Evolutionary conservation across 805 yeast genomes (phyloP).

Genomic region (Schizosaccharomyces japonicus): DNA sequence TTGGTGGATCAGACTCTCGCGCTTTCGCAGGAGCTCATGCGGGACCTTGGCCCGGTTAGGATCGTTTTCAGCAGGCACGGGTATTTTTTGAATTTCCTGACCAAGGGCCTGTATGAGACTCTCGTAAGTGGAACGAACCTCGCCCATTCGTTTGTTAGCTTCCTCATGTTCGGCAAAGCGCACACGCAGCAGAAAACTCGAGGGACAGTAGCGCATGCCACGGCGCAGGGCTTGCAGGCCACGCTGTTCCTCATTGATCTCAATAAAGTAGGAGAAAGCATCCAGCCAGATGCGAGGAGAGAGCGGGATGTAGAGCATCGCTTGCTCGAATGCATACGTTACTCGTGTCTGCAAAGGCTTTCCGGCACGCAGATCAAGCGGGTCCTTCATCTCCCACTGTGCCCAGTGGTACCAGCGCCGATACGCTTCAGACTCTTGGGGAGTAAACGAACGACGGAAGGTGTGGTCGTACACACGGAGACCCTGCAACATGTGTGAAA

Average conservation of each 20-base stretch:
- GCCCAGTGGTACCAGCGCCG: slow-evolving; percentile 52
- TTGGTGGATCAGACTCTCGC: slow-evolving; percentile 5
- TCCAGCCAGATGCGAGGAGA: slow-evolving; percentile 58
- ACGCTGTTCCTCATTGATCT: slow-evolving; percentile 9
- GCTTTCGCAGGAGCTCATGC: slow-evolving; percentile 4
- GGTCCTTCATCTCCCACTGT: slow-evolving; percentile 53
- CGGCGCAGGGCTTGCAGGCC: slow-evolving; percentile 25
- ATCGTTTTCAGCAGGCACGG: slow-evolving; percentile 6
- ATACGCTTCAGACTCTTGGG: slow-evolving; percentile 20
- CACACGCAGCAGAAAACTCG: slow-evolving; percentile 40
- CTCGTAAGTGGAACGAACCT: slow-evolving; percentile 28
- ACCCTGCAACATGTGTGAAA: slow-evolving; percentile 32
- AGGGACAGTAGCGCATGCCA: slow-evolving; percentile 42
- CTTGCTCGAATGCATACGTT: slow-evolving; percentile 47
- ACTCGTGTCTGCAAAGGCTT: slow-evolving; percentile 28
- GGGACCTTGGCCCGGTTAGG: background rate
- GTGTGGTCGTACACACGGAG: slow-evolving; percentile 18
- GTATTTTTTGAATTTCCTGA: slow-evolving; percentile 15
- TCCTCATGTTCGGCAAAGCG: slow-evolving; percentile 52
- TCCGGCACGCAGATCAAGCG: slow-evolving; percentile 29
- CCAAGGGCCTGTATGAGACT: slow-evolving; percentile 26
- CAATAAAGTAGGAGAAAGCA: slow-evolving; percentile 20
- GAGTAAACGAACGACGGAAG: slow-evolving; percentile 11
- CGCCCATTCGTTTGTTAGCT: slow-evolving; percentile 25
- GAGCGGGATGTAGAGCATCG: slow-evolving; percentile 33